These are phyloP conservation scores for Chaetomium fimeti DNA, from an alignment of 495 filamentous ascomycete genomes.

Conservation along the genomic window DNA sequence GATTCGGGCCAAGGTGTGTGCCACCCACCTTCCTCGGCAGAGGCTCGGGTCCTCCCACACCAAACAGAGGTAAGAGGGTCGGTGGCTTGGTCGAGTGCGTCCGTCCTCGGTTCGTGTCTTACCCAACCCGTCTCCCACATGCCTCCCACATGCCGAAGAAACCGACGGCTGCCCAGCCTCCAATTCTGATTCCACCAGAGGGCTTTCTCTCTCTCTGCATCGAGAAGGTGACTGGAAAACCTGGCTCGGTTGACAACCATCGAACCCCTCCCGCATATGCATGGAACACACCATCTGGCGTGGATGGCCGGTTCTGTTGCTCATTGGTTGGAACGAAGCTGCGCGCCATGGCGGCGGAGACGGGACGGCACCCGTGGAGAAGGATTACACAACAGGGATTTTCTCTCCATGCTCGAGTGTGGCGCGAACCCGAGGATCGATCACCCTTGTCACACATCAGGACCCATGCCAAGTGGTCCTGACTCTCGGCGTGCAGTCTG, in stretches of 20 bases:
- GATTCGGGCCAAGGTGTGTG: neutral
- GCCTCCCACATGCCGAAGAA: no score
- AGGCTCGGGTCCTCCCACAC: no score
- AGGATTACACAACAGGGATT: neutral
- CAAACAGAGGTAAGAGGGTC: no score
- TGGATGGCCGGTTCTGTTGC: neutral
- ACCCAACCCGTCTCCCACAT: no score
- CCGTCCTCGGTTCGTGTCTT: no score
- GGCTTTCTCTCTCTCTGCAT: no score
- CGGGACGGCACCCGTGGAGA: neutral
- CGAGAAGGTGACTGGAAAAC: neutral
- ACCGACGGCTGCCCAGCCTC: no score
- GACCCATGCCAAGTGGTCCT: neutral
- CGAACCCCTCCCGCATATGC: neutral
- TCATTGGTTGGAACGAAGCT: neutral
- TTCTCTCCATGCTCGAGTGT: neutral
- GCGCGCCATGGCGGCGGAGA: neutral
- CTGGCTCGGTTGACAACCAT: neutral
- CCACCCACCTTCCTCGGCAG: no score
- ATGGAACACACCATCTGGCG: neutral
- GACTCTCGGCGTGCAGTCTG: neutral
- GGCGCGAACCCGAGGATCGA: neutral
- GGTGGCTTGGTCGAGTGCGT: no score
- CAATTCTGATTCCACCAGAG: no score
- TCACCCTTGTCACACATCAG: neutral